phyloP scores from a whole-genome alignment of 1,139 yeast species.

The Scheffersomyces titani region DNA sequence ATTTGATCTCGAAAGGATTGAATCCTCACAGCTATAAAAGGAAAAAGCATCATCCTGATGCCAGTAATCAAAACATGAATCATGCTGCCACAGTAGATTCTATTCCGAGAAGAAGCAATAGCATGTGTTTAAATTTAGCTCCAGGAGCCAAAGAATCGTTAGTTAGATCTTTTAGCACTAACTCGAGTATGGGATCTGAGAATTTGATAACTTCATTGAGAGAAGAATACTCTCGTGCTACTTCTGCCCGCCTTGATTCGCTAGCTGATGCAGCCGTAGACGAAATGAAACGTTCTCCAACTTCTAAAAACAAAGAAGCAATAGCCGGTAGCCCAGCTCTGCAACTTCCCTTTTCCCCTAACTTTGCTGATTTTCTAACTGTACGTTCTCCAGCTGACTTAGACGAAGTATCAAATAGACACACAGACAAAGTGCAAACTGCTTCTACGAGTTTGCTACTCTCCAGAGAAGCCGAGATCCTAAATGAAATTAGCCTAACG shows the following conservation, averaged over 20 bases:
- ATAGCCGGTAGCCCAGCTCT: slow-evolving; percentile 2
- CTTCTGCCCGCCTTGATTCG: slow-evolving; percentile 15
- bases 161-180: slow-evolving; percentile 19
- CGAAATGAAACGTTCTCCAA: slow-evolving; percentile 17
- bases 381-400: not conserved
- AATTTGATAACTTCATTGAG: slow-evolving; percentile 9
- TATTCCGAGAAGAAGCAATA: slow-evolving; percentile 14
- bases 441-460: slow-evolving; percentile 1
- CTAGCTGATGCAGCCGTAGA: slow-evolving; percentile 25
- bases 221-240: slow-evolving; percentile 9
- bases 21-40: slow-evolving; percentile 36
- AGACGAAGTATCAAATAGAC: not conserved
- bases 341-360: slow-evolving; percentile 18
- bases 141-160: not conserved
- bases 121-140: slow-evolving; percentile 6
- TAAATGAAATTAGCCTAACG: slow-evolving; percentile 26
- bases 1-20: slow-evolving; percentile 49
- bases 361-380: slow-evolving; percentile 18
- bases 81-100: not conserved
- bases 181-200: slow-evolving; percentile 4
- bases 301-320: not conserved
- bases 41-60: not conserved
- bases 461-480: slow-evolving; percentile 1
- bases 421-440: not conserved
- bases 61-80: not conserved